Evolutionary conservation across 345 rosid species (phyloP).

Genomic region (Toxicodendron radicans): DNA sequence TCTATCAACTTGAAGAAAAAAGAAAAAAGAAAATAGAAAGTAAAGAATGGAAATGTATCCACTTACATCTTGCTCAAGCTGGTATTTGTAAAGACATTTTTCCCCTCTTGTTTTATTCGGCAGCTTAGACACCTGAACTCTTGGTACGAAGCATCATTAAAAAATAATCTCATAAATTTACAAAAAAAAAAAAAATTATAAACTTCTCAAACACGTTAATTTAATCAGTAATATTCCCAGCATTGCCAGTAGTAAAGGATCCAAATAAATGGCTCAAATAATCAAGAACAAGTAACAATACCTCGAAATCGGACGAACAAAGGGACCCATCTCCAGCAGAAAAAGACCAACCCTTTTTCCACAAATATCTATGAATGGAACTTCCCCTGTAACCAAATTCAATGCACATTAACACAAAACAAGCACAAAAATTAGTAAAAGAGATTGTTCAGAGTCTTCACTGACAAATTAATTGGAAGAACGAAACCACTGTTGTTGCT

Average conservation of each 20-base stretch:
- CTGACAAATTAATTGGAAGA: conserved; percentile 55
- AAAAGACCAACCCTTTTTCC: conserved; percentile 50
- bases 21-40: background rate
- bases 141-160: background rate
- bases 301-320: conserved; percentile 49
- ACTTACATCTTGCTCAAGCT: conserved; percentile 93
- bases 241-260: conserved; percentile 1
- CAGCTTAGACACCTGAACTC: conserved; percentile 38
- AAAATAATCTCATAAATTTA: background rate
- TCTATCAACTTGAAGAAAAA: background rate
- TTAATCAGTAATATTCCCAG: background rate
- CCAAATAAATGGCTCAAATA: background rate
- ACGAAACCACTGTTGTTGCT: conserved; percentile 33
- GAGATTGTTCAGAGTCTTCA: background rate
- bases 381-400: conserved; percentile 29
- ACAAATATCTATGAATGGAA: conserved; percentile 40
- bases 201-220: background rate
- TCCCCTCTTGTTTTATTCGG: conserved; percentile 36
- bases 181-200: background rate
- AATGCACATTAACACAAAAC: background rate
- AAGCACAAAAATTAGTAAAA: background rate
- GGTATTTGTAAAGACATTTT: conserved; percentile 49
- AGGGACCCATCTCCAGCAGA: conserved; percentile 56
- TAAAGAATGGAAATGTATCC: background rate
- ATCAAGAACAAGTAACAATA: conserved; percentile 19